These are phyloP conservation scores for Coemansia sp. DNA, from an alignment of 192 early-diverging fungal genomes.

Conservation along the genomic window DNA sequence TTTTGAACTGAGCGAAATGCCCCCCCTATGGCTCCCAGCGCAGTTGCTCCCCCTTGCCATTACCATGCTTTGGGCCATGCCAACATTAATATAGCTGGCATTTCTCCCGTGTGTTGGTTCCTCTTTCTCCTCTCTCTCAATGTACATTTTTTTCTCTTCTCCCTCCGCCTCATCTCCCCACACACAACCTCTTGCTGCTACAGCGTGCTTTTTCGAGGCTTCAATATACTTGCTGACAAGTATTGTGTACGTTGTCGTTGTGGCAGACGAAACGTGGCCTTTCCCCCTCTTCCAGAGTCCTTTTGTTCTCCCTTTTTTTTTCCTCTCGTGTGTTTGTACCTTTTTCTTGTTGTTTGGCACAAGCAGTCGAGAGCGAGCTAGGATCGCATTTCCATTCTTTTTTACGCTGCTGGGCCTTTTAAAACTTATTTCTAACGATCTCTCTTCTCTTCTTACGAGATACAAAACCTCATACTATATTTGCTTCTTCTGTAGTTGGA, in stretches of 20 bases:
- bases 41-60: not conserved
- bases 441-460: not conserved
- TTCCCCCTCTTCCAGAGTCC: not conserved
- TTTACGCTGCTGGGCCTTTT: not conserved
- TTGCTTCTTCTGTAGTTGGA: conserved; percentile 20
- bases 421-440: not conserved
- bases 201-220: not conserved
- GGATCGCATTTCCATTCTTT: not conserved
- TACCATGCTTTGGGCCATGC: not conserved
- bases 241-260: conserved; percentile 6
- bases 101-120: not conserved
- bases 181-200: not conserved
- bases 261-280: not conserved
- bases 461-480: not conserved
- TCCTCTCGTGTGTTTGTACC: not conserved
- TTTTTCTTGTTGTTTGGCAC: not conserved
- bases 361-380: not conserved
- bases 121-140: not conserved
- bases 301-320: not conserved
- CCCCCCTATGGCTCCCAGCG: not conserved
- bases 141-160: not conserved
- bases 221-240: not conserved
- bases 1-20: not conserved
- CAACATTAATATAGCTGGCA: not conserved
- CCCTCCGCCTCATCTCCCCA: not conserved